A percentile compares a stretch with the other conserved stretches of the same genome.
phyloP scores from a whole-genome alignment of 108 stramenopile genomes.

The Schizochytrium sp. region DNA sequence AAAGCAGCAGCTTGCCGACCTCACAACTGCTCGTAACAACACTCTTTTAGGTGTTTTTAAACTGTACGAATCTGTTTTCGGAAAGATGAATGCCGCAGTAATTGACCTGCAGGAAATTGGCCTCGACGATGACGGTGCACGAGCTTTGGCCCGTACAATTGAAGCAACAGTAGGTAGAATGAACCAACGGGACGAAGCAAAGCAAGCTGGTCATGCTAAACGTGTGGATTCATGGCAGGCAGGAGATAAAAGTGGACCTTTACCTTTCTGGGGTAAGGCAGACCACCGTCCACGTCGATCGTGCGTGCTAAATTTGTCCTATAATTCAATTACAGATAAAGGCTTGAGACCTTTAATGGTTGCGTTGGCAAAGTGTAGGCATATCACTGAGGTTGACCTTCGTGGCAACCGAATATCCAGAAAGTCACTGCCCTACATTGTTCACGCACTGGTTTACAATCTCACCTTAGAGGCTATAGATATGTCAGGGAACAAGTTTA shows the following conservation, averaged over 20 bases:
- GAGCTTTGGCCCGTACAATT: slow-evolving; percentile 23
- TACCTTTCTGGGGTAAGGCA: slow-evolving; percentile 15
- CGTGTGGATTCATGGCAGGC: slow-evolving; percentile 27
- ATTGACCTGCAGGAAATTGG: slow-evolving; percentile 38
- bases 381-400: slow-evolving; percentile 54
- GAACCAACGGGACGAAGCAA: slow-evolving; percentile 36
- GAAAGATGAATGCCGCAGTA: slow-evolving; percentile 24
- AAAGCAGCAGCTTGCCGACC: background rate
- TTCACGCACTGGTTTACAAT: slow-evolving; percentile 36
- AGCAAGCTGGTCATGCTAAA: background rate
- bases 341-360: slow-evolving; percentile 30
- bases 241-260: background rate
- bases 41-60: slow-evolving; percentile 6
- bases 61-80: slow-evolving; percentile 50
- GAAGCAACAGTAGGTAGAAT: slow-evolving; percentile 19
- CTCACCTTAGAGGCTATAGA: slow-evolving; percentile 42
- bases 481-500: background rate
- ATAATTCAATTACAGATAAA: slow-evolving; percentile 34
- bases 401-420: slow-evolving; percentile 26
- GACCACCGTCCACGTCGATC: background rate
- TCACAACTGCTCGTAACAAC: slow-evolving; percentile 16
- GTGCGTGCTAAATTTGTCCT: slow-evolving; percentile 47
- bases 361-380: slow-evolving; percentile 42
- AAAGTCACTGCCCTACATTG: slow-evolving; percentile 41
- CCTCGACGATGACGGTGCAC: background rate